Percentiles rank a stretch among this genome's conserved stretches.
Evolutionary conservation across 2,329 filamentous ascomycete genomes (phyloP).

Genomic region (Graphilbum sp.): DNA sequence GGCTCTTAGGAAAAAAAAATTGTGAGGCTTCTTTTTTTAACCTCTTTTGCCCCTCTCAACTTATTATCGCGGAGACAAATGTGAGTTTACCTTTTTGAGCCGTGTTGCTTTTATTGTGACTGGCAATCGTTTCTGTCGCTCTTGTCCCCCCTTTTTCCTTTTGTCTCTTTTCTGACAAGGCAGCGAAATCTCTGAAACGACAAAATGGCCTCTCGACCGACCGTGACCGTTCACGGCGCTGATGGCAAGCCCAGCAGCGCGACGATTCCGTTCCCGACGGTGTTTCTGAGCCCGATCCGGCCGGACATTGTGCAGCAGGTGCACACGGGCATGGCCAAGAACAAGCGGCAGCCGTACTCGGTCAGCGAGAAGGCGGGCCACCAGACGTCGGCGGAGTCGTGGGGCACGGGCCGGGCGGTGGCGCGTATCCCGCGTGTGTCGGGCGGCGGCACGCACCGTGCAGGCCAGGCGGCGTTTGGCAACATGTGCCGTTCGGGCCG

Average conservation of each 20-base stretch:
- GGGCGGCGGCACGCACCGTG: slow-evolving; percentile 99
- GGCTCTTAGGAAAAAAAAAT: not conserved
- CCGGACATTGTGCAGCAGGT: slow-evolving; percentile 98
- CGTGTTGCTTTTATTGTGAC: not conserved
- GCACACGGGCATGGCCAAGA: slow-evolving; percentile 99
- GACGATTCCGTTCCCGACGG: slow-evolving; percentile 83
- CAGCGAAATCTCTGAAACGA: not conserved
- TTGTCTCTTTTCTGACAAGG: no score
- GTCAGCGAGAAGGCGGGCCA: slow-evolving; percentile 99
- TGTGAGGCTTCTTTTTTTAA: not conserved
- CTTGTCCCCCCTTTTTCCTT: not conserved
- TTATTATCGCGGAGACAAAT: no score
- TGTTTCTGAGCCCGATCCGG: slow-evolving; percentile 96
- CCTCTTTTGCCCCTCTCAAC: no score
- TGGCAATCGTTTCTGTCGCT: not conserved
- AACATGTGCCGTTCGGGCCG: slow-evolving; percentile 99
- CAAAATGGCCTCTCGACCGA: slow-evolving; percentile 85
- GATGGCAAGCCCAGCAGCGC: slow-evolving; percentile 84
- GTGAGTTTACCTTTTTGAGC: no score
- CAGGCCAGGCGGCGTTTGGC: slow-evolving; percentile 98
- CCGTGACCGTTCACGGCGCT: slow-evolving; percentile 91
- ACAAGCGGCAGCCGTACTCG: slow-evolving; percentile 98
- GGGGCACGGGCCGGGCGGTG: slow-evolving; percentile 98
- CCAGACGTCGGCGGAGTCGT: slow-evolving; percentile 99
- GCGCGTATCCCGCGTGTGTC: slow-evolving; percentile 99